Conservation (phyloP, 169 alveolate genomes). For the Plasmodium yoelii region DNA sequence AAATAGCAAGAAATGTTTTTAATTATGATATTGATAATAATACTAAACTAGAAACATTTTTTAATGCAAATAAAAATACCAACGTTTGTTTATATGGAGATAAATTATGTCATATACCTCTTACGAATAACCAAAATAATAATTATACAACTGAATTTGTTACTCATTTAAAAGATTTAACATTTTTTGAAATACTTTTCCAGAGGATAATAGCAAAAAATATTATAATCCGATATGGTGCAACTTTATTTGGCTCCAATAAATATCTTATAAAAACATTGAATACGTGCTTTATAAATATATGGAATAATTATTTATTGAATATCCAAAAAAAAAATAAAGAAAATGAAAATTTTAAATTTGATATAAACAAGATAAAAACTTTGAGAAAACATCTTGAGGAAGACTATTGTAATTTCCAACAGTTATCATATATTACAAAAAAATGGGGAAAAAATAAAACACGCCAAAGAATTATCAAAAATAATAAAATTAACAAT, state of each 20-base stretch:
- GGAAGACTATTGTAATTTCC: neutral
- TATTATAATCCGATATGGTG: neutral
- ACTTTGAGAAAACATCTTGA: neutral
- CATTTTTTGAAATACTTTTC: neutral
- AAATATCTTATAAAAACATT: neutral
- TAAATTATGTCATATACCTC: too few relatives aligned
- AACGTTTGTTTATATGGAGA: too few relatives aligned
- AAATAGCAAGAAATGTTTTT: neutral
- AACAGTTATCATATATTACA: neutral
- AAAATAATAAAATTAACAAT: too few relatives aligned
- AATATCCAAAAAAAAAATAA: neutral
- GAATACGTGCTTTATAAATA: neutral
- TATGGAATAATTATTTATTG: neutral
- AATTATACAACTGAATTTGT: too few relatives aligned
- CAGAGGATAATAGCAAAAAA: slow-evolving; percentile 3
- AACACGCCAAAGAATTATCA: too few relatives aligned
- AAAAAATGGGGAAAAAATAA: neutral
- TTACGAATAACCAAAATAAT: too few relatives aligned
- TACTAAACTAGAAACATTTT: too few relatives aligned
- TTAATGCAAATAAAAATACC: too few relatives aligned
- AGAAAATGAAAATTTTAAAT: neutral
- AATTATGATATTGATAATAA: too few relatives aligned
- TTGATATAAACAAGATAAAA: neutral
- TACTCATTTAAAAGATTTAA: too few relatives aligned
- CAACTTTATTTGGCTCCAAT: neutral